phyloP scores from a whole-genome alignment of 2,329 filamentous ascomycete species.

The Scopulariopsis brevicaulis region DNA sequence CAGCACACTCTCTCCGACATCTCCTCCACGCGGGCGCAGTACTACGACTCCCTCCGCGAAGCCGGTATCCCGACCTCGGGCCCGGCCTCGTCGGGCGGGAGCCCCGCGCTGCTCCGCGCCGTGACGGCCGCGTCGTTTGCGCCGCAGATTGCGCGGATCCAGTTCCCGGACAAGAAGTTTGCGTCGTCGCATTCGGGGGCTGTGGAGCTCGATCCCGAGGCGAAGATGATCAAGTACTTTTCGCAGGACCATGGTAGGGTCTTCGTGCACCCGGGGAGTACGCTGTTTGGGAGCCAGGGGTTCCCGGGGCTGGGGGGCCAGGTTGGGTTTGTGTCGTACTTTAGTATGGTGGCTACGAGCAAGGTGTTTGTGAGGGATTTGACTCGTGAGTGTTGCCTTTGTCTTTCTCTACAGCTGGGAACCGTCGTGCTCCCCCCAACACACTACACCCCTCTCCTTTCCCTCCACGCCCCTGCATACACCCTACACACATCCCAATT shows the following conservation, averaged over 20 bases:
- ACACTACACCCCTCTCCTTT: neutral
- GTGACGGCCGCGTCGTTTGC: constrained; percentile 64
- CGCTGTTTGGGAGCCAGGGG: constrained; percentile 69
- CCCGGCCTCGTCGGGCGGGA: neutral
- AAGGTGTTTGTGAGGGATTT: constrained; percentile 89
- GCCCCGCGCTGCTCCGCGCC: constrained; percentile 44
- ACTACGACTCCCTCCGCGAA: constrained; percentile 74
- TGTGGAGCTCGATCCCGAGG: constrained; percentile 87
- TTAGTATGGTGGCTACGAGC: constrained; percentile 80
- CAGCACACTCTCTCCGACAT: constrained; percentile 81
- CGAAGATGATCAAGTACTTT: constrained; percentile 85
- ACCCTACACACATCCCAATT: too few relatives aligned
- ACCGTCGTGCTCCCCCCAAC: constrained; percentile 8
- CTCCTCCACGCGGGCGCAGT: constrained; percentile 73
- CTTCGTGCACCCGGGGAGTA: constrained; percentile 85
- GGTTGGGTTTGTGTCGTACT: constrained; percentile 65
- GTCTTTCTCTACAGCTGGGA: neutral
- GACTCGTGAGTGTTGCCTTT: constrained; percentile 55
- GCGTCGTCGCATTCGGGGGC: constrained; percentile 77
- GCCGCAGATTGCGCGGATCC: constrained; percentile 84
- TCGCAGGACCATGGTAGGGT: constrained; percentile 76
- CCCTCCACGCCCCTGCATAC: too few relatives aligned
- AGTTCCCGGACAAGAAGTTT: constrained; percentile 94
- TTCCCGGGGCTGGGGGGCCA: constrained; percentile 59
- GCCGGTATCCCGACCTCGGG: constrained; percentile 52